Conservation (phyloP, 352 stramenopile genomes). For the Phytophthora uliginosa region DNA sequence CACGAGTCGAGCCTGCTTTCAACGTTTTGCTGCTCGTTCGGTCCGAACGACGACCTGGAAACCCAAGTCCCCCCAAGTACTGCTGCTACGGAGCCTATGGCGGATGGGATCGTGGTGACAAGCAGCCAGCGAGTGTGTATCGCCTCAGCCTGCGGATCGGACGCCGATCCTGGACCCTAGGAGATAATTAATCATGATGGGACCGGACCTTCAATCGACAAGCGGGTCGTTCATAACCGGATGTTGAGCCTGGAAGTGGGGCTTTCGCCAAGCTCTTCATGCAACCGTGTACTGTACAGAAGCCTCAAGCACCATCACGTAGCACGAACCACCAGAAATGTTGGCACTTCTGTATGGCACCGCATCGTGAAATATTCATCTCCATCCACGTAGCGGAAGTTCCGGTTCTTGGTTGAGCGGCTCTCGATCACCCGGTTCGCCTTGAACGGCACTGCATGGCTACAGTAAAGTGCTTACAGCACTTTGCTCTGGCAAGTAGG, state of each 20-base stretch:
- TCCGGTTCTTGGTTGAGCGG: neutral
- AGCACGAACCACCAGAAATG: neutral
- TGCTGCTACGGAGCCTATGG: conserved; percentile 17
- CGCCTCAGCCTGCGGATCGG: neutral
- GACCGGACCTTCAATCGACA: conserved; percentile 14
- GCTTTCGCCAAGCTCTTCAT: neutral
- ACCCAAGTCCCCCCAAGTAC: conserved; percentile 1
- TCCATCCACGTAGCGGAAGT: neutral
- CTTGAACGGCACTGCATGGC: neutral
- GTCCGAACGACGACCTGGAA: conserved; percentile 1
- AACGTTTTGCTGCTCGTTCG: conserved; percentile 2
- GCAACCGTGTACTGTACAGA: neutral
- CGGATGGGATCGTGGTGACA: conserved; percentile 18
- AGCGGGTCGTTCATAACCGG: conserved; percentile 1
- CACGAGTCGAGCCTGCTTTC: neutral
- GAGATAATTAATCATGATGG: conserved; percentile 12
- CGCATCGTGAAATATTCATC: too few species aligned
- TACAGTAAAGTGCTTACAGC: neutral
- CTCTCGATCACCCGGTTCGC: too few species aligned
- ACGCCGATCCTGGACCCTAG: neutral
- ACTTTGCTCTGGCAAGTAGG: conserved; percentile 11
- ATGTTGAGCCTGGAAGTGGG: conserved; percentile 2
- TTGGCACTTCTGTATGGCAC: neutral
- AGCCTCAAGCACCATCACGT: neutral
- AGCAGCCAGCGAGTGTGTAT: conserved; percentile 1